These are phyloP conservation scores for Fusarium pininemorale DNA, from an alignment of 2,329 filamentous ascomycete genomes.

Conservation along the genomic window DNA sequence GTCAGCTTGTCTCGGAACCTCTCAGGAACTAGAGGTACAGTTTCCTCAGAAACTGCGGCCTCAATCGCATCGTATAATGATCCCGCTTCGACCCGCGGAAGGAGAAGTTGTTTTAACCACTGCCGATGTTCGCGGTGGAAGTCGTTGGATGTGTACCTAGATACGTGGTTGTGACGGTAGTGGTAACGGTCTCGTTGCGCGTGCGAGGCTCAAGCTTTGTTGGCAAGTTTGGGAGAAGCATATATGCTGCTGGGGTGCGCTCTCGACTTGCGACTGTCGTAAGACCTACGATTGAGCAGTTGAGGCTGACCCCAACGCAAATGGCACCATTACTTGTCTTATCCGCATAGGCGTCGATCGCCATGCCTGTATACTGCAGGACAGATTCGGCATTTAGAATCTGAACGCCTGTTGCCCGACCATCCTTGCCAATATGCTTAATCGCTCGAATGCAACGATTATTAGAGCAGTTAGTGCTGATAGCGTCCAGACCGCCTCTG, in stretches of 20 bases:
- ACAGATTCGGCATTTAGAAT: not conserved
- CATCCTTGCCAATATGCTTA: not conserved
- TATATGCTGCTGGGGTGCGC: not conserved
- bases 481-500: not conserved
- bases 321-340: not conserved
- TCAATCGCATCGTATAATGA: rapidly evolving
- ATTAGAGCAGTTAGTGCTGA: not conserved
- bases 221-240: not conserved
- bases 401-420: not conserved
- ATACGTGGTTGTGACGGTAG: not conserved
- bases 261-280: not conserved
- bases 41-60: not conserved
- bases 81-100: not conserved
- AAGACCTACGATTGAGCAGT: not conserved
- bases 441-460: not conserved
- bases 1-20: not conserved
- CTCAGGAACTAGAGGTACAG: not conserved
- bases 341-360: not conserved
- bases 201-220: not conserved
- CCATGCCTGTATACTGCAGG: not conserved
- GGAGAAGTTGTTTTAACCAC: not conserved
- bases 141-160: not conserved
- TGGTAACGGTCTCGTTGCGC: rapidly evolving
- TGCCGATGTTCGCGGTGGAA: not conserved
- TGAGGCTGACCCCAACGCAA: not conserved